Percentiles rank a stretch among this genome's conserved stretches.
These are phyloP conservation scores for Marchantia polymorpha DNA, from an alignment of 225 moss, liverwort and hornwort genomes.

Conservation along the genomic window DNA sequence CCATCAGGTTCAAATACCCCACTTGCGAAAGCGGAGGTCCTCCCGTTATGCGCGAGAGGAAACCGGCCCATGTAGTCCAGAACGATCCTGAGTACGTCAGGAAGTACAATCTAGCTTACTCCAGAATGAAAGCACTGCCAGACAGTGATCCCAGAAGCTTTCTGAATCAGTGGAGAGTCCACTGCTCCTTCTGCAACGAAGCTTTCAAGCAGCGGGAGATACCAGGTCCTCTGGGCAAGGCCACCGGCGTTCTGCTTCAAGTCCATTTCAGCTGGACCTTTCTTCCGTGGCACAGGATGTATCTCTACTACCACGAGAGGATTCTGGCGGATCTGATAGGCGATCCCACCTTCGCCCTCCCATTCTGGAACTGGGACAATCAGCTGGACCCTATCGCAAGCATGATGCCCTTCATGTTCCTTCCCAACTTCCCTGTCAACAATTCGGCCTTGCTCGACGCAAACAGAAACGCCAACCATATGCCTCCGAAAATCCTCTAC, in stretches of 20 bases:
- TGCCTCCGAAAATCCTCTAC: constrained; percentile 36
- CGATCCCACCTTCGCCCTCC: neutral
- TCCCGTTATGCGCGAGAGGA: constrained; percentile 12
- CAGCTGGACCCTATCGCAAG: neutral
- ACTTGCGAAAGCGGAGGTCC: neutral
- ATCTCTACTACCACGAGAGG: neutral
- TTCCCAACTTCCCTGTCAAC: constrained; percentile 24
- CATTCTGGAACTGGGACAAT: neutral
- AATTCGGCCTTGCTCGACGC: constrained; percentile 30
- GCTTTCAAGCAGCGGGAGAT: constrained; percentile 32
- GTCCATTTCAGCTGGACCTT: neutral
- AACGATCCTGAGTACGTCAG: constrained; percentile 27
- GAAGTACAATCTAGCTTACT: constrained; percentile 42
- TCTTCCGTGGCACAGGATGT: neutral
- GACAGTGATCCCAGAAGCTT: constrained; percentile 37
- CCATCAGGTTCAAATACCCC: constrained; percentile 27
- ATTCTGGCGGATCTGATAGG: neutral
- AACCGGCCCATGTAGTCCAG: constrained; percentile 15
- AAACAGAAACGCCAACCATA: constrained; percentile 27
- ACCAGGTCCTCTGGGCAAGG: neutral
- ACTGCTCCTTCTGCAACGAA: constrained; percentile 44
- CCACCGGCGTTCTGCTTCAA: constrained; percentile 18
- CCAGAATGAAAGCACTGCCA: constrained; percentile 45
- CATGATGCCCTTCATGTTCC: constrained; percentile 6
- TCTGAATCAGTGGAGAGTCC: constrained; percentile 32